phyloP scores from a whole-genome alignment of 768 basidiomycete genomes.

The Russula ochroleuca region DNA sequence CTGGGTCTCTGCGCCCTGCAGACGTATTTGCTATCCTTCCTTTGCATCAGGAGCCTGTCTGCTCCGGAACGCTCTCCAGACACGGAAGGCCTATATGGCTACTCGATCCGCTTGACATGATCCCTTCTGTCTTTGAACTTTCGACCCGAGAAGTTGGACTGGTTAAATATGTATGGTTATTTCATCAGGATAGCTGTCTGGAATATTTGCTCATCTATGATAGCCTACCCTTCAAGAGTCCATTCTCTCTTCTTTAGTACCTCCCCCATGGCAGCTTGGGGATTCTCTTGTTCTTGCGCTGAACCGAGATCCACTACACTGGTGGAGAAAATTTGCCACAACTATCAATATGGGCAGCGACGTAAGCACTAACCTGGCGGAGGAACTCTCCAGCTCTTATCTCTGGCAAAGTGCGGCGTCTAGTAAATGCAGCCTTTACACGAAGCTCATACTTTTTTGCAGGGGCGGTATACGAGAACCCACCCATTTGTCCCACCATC shows the following conservation, averaged over 20 bases:
- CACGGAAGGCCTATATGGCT: constrained; percentile 45
- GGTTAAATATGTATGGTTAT: constrained; percentile 6
- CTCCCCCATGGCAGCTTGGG: constrained; percentile 42
- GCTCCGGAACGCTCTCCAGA: constrained; percentile 35
- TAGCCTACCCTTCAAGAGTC: constrained; percentile 31
- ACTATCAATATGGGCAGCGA: constrained; percentile 36
- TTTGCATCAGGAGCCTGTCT: constrained; percentile 44
- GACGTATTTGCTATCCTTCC: constrained; percentile 50
- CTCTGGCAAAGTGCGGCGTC: constrained; percentile 42
- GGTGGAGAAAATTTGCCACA: constrained; percentile 45
- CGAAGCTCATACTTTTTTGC: background rate
- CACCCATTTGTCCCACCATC: constrained; percentile 42
- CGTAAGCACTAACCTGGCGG: constrained; percentile 36
- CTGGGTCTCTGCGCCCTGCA: constrained; percentile 36
- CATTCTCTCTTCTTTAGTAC: constrained; percentile 36
- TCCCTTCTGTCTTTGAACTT: constrained; percentile 42
- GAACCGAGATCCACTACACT: constrained; percentile 36
- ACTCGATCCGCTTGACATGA: constrained; percentile 57
- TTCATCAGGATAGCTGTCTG: background rate
- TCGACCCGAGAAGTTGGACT: constrained; percentile 16
- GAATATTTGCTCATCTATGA: constrained; percentile 1
- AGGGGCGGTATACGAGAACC: constrained; percentile 41
- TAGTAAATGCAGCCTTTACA: background rate
- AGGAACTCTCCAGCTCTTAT: constrained; percentile 44
- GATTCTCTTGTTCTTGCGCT: constrained; percentile 30